Evolutionary conservation across 208 protist species (phyloP).

Genomic region (Acanthamoeba rhysodes): DNA sequence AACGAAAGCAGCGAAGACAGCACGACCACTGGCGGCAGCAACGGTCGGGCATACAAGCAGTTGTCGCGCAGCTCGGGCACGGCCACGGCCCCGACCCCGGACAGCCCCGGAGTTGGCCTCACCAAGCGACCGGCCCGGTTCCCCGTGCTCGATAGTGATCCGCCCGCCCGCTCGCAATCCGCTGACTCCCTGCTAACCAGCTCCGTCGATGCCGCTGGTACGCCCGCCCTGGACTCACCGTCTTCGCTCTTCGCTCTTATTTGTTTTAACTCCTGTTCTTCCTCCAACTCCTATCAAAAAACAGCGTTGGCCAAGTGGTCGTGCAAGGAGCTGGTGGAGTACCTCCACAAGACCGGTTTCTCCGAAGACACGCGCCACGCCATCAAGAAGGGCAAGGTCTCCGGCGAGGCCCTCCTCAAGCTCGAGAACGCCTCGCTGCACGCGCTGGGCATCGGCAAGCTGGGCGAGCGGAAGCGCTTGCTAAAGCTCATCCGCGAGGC

Average conservation of each 20-base stretch:
- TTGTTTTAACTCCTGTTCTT: no score
- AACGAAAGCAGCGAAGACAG: not conserved
- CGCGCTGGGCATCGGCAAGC: not conserved
- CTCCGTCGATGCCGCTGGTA: not conserved
- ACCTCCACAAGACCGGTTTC: not conserved
- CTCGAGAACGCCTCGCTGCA: not conserved
- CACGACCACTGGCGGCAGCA: not conserved
- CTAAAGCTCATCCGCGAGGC: conserved; percentile 14
- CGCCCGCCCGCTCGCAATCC: not conserved
- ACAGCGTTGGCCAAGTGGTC: not conserved
- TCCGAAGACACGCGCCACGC: not conserved
- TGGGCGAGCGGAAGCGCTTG: conserved; percentile 17
- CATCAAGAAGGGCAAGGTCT: conserved; percentile 32
- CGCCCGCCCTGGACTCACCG: not conserved
- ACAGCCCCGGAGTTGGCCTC: not conserved
- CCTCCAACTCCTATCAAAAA: not conserved
- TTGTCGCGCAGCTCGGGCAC: not conserved
- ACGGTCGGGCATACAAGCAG: not conserved
- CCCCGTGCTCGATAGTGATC: not conserved
- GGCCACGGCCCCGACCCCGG: not conserved
- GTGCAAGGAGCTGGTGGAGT: not conserved
- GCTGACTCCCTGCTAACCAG: not conserved
- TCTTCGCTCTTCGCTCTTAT: not conserved
- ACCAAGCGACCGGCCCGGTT: not conserved
- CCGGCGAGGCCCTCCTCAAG: conserved; percentile 46